phyloP scores from a whole-genome alignment of 163 green algal species.

The Prototheca wickerhamii region DNA sequence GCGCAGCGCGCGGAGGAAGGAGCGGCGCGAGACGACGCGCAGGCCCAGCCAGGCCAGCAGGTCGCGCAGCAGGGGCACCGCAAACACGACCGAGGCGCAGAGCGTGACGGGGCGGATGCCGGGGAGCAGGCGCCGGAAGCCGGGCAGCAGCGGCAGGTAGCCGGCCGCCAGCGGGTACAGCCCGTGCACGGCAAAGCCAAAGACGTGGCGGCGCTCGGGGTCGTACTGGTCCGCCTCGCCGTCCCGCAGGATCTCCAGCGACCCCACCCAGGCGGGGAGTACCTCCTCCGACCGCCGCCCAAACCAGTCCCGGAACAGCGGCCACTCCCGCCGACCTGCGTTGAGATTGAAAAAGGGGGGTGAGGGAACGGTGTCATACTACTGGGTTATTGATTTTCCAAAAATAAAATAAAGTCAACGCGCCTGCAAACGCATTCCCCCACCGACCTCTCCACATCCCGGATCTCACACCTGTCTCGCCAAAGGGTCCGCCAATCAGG shows the following conservation, averaged over 20 bases:
- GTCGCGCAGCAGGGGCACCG: conserved; percentile 43
- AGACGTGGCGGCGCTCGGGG: conserved; percentile 43
- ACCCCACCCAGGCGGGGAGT: conserved; percentile 57
- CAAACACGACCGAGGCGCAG: conserved; percentile 58
- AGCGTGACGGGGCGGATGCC: conserved; percentile 49
- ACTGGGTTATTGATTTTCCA: too few species aligned
- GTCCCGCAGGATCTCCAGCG: conserved; percentile 41
- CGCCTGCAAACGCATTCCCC: too few species aligned
- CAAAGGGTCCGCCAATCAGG: conserved; percentile 30
- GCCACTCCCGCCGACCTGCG: conserved; percentile 58
- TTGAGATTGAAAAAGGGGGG: neutral
- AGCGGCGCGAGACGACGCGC: conserved; percentile 49
- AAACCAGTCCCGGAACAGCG: conserved; percentile 49
- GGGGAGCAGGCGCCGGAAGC: conserved; percentile 45
- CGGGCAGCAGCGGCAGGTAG: conserved; percentile 59
- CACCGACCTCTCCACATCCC: neutral
- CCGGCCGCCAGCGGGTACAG: conserved; percentile 67
- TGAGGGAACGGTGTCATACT: neutral
- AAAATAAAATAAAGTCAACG: too few species aligned
- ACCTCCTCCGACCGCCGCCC: conserved; percentile 38
- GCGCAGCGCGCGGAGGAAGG: conserved; percentile 54
- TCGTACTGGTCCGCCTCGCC: conserved; percentile 16
- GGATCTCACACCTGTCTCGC: conserved; percentile 62
- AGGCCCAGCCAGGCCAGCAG: conserved; percentile 58
- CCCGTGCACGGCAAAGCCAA: conserved; percentile 73